phyloP scores from a whole-genome alignment of 2,329 filamentous ascomycete genomes.

The Aspergillus ruber region DNA sequence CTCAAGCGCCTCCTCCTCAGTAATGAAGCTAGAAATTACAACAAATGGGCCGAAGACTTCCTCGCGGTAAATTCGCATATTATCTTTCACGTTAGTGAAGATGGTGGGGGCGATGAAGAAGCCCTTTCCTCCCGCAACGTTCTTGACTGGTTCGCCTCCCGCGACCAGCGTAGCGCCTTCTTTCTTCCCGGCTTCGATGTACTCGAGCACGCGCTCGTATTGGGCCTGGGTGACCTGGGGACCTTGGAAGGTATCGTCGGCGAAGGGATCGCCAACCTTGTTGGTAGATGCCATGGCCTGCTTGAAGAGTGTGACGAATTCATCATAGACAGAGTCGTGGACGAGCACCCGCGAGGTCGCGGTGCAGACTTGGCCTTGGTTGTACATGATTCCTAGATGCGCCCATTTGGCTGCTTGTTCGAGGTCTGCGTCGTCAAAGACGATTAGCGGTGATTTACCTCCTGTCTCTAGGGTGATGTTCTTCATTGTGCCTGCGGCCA shows the following conservation, averaged over 20 bases:
- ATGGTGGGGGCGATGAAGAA: slow-evolving; percentile 59
- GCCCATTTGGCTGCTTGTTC: slow-evolving; percentile 65
- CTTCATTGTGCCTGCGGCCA: slow-evolving; percentile 29
- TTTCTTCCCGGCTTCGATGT: slow-evolving; percentile 62
- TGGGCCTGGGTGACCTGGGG: slow-evolving; percentile 32
- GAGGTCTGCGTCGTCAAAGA: slow-evolving; percentile 61
- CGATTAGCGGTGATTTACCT: slow-evolving; percentile 59
- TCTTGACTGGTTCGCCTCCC: slow-evolving; percentile 56
- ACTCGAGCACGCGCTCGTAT: slow-evolving; percentile 54
- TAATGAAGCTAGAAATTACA: slow-evolving; percentile 52
- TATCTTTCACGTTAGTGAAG: slow-evolving; percentile 51
- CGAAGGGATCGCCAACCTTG: slow-evolving; percentile 31
- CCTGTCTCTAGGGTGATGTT: slow-evolving; percentile 43
- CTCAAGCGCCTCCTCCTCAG: slow-evolving; percentile 52
- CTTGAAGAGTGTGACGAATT: slow-evolving; percentile 27
- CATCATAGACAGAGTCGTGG: slow-evolving; percentile 41
- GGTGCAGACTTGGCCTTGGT: slow-evolving; percentile 31
- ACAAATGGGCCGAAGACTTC: slow-evolving; percentile 61
- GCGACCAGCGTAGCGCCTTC: slow-evolving; percentile 62
- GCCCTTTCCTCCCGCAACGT: slow-evolving; percentile 51
- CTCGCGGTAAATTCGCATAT: slow-evolving; percentile 55
- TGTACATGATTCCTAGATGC: slow-evolving; percentile 48
- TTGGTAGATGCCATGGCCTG: slow-evolving; percentile 24
- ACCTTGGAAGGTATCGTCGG: slow-evolving; percentile 32
- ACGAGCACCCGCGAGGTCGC: slow-evolving; percentile 48